Evolutionary conservation across 129 eudicot genomes (phyloP).

Genomic region (Tagetes patula): DNA sequence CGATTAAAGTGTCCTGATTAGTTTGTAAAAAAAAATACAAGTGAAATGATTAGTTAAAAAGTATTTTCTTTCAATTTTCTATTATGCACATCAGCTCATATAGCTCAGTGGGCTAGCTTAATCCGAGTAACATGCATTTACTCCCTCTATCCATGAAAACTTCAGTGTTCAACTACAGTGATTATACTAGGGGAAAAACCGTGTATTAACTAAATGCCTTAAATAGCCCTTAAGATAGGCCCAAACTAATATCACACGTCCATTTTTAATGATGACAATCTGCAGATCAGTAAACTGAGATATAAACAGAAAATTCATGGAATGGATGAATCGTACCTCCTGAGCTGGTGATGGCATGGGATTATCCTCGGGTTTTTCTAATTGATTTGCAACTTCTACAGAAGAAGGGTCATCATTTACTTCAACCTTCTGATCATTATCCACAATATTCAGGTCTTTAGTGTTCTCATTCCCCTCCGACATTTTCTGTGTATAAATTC

Average conservation of each 20-base stretch:
- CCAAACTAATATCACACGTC: slow-evolving; percentile 12
- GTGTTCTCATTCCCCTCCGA: slow-evolving; percentile 24
- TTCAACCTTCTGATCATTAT: slow-evolving; percentile 36
- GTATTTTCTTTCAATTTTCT: neutral
- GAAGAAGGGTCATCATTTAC: slow-evolving; percentile 33
- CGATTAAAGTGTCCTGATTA: neutral
- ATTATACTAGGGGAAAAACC: neutral
- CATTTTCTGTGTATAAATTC: slow-evolving; percentile 25
- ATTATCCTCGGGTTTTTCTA: slow-evolving; percentile 35
- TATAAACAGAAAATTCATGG: neutral
- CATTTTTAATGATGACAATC: neutral
- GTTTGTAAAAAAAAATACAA: neutral
- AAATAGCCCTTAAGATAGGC: neutral
- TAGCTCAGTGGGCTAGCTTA: slow-evolving; percentile 17
- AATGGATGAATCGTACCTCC: slow-evolving; percentile 44
- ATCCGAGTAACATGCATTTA: neutral
- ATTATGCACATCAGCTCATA: neutral
- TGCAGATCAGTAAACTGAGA: slow-evolving; percentile 19
- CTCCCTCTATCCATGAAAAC: neutral
- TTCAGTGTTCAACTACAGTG: neutral
- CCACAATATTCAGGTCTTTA: slow-evolving; percentile 28
- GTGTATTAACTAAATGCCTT: neutral
- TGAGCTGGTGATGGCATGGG: slow-evolving; percentile 51
- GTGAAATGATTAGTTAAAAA: neutral
- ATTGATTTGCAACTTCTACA: slow-evolving; percentile 27